Percentiles rank a stretch among this genome's conserved stretches.
These are phyloP conservation scores for Hymenoscyphus salicellus DNA, from an alignment of 2,329 filamentous ascomycete species.

Conservation along the genomic window DNA sequence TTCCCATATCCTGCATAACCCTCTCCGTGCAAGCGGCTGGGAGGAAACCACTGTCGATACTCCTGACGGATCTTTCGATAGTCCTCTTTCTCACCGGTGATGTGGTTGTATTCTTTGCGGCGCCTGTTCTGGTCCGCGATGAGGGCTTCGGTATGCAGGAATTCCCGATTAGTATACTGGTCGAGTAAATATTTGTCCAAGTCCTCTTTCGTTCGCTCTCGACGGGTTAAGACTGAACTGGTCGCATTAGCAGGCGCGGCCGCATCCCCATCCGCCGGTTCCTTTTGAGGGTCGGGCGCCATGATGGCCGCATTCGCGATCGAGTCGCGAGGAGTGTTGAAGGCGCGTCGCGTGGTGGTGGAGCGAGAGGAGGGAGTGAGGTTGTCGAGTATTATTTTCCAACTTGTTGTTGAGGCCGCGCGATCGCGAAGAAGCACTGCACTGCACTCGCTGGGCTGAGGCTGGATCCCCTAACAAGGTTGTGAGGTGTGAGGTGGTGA, in stretches of 20 bases:
- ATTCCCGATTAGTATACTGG: conserved; percentile 63
- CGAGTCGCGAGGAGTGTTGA: not conserved
- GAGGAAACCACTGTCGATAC: conserved; percentile 54
- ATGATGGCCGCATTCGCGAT: conserved; percentile 36
- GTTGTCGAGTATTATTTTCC: not conserved
- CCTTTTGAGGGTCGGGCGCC: conserved; percentile 29
- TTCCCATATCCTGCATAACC: conserved; percentile 92
- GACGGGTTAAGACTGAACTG: conserved; percentile 28
- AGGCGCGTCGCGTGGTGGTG: not conserved
- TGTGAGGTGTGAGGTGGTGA: not conserved
- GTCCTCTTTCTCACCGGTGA: conserved; percentile 66
- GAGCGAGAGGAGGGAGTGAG: not conserved
- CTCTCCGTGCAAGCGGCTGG: conserved; percentile 59
- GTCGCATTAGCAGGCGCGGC: conserved; percentile 22
- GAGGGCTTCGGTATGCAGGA: conserved; percentile 55
- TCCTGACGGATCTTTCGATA: conserved; percentile 61
- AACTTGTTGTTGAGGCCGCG: not conserved
- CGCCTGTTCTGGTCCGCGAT: conserved; percentile 48
- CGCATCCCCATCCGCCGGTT: conserved; percentile 19
- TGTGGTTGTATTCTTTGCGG: conserved; percentile 57
- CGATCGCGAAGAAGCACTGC: not conserved
- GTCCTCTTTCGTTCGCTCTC: conserved; percentile 31
- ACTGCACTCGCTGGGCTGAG: too few relatives aligned
- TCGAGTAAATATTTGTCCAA: conserved; percentile 53
- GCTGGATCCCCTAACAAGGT: not conserved